Conservation (phyloP, 208 protist species). For the Acanthamoeba castellanii region DNA sequence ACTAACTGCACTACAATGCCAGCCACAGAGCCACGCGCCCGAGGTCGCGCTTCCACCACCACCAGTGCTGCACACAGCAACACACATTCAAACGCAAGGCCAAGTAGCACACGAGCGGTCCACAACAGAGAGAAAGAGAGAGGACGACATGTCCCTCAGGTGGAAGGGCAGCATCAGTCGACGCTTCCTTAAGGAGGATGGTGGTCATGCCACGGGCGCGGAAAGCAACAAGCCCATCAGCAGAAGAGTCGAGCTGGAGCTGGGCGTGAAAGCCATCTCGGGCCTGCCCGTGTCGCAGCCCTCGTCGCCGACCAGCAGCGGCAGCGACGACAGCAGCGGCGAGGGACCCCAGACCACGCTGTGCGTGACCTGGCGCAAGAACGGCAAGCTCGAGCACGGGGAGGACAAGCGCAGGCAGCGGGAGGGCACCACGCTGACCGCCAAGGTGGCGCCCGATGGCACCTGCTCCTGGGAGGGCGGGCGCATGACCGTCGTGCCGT, state of each 20-base stretch:
- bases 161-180: background rate
- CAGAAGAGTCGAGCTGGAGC: background rate
- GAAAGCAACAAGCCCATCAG: background rate
- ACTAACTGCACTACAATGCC: too few relatives aligned
- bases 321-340: background rate
- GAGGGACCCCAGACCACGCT: background rate
- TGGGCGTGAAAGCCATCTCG: slow-evolving; percentile 1
- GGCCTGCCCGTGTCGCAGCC: background rate
- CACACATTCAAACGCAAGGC: background rate
- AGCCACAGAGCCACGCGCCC: too few relatives aligned
- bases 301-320: background rate
- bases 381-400: slow-evolving; percentile 13
- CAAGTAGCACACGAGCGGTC: too few relatives aligned
- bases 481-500: background rate
- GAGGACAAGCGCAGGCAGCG: slow-evolving; percentile 40
- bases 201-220: background rate
- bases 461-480: background rate
- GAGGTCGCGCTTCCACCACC: too few relatives aligned
- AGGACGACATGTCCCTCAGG: background rate
- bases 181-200: background rate
- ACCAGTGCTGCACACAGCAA: background rate
- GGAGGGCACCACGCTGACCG: slow-evolving; percentile 40
- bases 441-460: slow-evolving; percentile 23
- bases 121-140: background rate
- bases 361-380: slow-evolving; percentile 48